Percentiles rank a stretch among this genome's conserved stretches.
Conservation (phyloP, 768 basidiomycete genomes). For the Phylloporus arenicola region DNA sequence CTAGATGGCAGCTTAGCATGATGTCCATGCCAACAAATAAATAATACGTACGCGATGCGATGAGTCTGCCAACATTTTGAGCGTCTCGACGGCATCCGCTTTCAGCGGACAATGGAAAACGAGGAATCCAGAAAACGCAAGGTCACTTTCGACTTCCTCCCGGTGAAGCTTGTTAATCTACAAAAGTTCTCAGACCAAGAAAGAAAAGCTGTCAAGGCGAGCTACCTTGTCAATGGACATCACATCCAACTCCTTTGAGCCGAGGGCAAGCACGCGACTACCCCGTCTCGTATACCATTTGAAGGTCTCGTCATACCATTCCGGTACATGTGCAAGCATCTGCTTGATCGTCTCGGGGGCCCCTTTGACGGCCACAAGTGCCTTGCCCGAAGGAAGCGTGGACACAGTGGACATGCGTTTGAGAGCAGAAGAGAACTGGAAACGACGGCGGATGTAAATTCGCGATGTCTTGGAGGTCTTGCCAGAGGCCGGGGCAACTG, state of each 20-base stretch:
- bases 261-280: constrained; percentile 89
- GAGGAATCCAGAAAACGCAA: constrained; percentile 91
- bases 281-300: constrained; percentile 93
- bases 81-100: constrained; percentile 79
- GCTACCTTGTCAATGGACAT: constrained; percentile 66
- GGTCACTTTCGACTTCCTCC: constrained; percentile 69
- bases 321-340: constrained; percentile 74
- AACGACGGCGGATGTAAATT: constrained; percentile 79
- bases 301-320: constrained; percentile 87
- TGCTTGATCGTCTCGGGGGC: constrained; percentile 94
- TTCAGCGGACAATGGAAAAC: constrained; percentile 99
- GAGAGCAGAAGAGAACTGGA: constrained; percentile 96
- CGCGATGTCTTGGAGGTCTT: constrained; percentile 52
- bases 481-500: constrained; percentile 51
- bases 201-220: neutral
- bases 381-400: constrained; percentile 54
- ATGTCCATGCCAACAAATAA: neutral
- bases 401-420: constrained; percentile 96
- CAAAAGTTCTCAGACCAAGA: neutral
- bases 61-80: constrained; percentile 93
- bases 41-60: constrained; percentile 79
- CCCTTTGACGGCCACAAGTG: constrained; percentile 81
- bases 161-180: constrained; percentile 89
- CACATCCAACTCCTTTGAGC: constrained; percentile 74
- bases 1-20: constrained; percentile 34